These are phyloP conservation scores for Coniferiporia weirii DNA, from an alignment of 1,284 basidiomycete species.

Conservation along the genomic window DNA sequence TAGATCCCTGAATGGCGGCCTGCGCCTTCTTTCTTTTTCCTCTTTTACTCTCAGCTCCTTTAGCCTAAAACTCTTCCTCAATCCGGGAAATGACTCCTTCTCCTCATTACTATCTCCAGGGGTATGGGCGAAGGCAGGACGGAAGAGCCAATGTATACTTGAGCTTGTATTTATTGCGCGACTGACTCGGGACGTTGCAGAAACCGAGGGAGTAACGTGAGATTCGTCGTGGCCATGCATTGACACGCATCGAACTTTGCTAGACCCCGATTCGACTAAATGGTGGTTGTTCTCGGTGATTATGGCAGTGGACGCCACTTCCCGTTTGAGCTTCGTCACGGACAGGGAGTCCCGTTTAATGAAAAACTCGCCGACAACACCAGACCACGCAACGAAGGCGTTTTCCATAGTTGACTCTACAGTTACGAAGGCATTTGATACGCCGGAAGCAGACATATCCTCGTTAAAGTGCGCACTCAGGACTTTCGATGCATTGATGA, in stretches of 20 bases:
- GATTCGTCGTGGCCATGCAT: not conserved
- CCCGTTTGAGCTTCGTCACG: constrained; percentile 21
- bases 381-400: constrained; percentile 58
- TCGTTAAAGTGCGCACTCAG: constrained; percentile 45
- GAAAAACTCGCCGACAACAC: constrained; percentile 57
- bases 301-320: constrained; percentile 11
- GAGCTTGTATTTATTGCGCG: not conserved
- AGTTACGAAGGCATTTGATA: constrained; percentile 53
- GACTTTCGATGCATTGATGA: constrained; percentile 43
- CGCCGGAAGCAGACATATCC: constrained; percentile 56
- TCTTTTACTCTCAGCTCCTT: not conserved
- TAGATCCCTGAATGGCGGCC: constrained; percentile 43
- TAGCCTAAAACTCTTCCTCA: constrained; percentile 11
- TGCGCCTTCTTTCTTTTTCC: constrained; percentile 18
- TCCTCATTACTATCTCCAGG: not conserved
- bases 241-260: constrained; percentile 7
- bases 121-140: constrained; percentile 6
- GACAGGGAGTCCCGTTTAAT: constrained; percentile 23
- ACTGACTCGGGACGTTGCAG: not conserved
- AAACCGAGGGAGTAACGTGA: not conserved
- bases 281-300: not conserved
- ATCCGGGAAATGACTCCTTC: not conserved
- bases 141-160: constrained; percentile 13
- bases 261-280: not conserved
- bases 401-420: constrained; percentile 48